phyloP scores from a whole-genome alignment of 2,329 filamentous ascomycete genomes.

The Sarocladiaceae sp. region DNA sequence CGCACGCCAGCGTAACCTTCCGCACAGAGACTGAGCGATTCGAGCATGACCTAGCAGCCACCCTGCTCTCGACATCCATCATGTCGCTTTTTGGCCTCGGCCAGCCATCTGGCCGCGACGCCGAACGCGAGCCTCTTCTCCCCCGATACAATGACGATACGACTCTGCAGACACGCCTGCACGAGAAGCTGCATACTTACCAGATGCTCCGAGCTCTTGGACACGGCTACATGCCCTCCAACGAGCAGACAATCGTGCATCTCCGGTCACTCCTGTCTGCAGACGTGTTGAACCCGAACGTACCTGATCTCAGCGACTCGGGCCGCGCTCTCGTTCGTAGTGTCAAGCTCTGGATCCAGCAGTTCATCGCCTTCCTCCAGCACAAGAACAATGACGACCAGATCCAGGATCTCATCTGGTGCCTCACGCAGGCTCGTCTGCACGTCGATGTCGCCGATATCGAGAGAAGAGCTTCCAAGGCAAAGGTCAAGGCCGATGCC shows the following conservation, averaged over 20 bases:
- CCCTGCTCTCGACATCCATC: conserved; percentile 28
- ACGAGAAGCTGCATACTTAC: conserved; percentile 88
- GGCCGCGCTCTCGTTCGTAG: conserved; percentile 68
- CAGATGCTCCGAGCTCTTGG: conserved; percentile 81
- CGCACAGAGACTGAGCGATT: no score
- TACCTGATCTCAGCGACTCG: conserved; percentile 63
- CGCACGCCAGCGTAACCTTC: no score
- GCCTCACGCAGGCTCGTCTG: conserved; percentile 65
- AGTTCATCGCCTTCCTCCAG: conserved; percentile 74
- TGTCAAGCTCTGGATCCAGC: conserved; percentile 64
- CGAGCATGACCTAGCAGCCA: conserved; percentile 2
- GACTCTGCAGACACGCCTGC: conserved; percentile 65
- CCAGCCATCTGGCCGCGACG: conserved; percentile 31
- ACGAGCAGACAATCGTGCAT: conserved; percentile 74
- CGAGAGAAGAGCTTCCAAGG: conserved; percentile 19
- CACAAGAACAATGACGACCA: conserved; percentile 82
- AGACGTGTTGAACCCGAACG: conserved; percentile 70
- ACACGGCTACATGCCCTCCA: conserved; percentile 88
- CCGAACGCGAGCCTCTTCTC: conserved; percentile 71
- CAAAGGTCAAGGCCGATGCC: conserved; percentile 26
- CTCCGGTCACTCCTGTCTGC: conserved; percentile 72
- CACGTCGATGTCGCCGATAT: conserved; percentile 25
- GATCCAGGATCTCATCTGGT: conserved; percentile 90
- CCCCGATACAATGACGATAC: conserved; percentile 82
- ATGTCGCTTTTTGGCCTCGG: conserved; percentile 59